These are phyloP conservation scores for Aureobasidium musti DNA, from an alignment of 2,329 filamentous ascomycete species.

Conservation along the genomic window DNA sequence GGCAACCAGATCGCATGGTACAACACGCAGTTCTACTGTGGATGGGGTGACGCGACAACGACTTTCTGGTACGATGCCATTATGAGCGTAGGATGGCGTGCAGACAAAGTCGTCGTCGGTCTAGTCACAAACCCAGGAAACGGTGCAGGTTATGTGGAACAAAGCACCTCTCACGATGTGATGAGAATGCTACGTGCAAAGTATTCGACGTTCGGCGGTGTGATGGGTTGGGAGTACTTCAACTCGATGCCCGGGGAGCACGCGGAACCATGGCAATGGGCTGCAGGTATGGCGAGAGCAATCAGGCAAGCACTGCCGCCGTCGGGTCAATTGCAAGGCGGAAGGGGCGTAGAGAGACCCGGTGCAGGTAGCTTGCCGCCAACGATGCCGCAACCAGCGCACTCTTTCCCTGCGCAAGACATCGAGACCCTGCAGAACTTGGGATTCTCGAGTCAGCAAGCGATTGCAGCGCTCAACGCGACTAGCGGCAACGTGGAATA, in stretches of 20 bases:
- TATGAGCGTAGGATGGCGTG: slow-evolving; percentile 66
- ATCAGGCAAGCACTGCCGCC: slow-evolving; percentile 42
- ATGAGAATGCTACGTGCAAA: slow-evolving; percentile 59
- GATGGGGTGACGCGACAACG: slow-evolving; percentile 70
- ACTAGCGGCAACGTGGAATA: slow-evolving; percentile 54
- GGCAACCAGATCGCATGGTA: slow-evolving; percentile 76
- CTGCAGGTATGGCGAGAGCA: slow-evolving; percentile 61
- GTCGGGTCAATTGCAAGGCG: slow-evolving; percentile 28
- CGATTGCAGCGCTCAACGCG: slow-evolving; percentile 51
- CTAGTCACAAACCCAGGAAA: slow-evolving; percentile 77
- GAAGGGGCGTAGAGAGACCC: slow-evolving; percentile 37
- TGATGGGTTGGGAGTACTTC: slow-evolving; percentile 97
- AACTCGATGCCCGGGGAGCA: slow-evolving; percentile 70
- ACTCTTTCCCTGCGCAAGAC: slow-evolving; percentile 47
- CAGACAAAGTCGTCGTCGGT: slow-evolving; percentile 74
- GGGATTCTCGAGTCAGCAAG: slow-evolving; percentile 50
- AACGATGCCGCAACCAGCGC: slow-evolving; percentile 35
- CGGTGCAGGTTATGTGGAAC: slow-evolving; percentile 63
- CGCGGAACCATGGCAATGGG: slow-evolving; percentile 75
- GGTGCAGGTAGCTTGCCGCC: slow-evolving; percentile 31
- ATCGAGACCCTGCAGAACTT: slow-evolving; percentile 49
- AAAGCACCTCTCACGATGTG: slow-evolving; percentile 59
- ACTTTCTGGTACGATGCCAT: slow-evolving; percentile 56
- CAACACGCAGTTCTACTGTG: slow-evolving; percentile 91
- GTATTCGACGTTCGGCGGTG: slow-evolving; percentile 74